A percentile compares a stretch with the other conserved stretches of the same genome.
phyloP scores from a whole-genome alignment of 352 stramenopile genomes.

The Globisporangium solare region DNA sequence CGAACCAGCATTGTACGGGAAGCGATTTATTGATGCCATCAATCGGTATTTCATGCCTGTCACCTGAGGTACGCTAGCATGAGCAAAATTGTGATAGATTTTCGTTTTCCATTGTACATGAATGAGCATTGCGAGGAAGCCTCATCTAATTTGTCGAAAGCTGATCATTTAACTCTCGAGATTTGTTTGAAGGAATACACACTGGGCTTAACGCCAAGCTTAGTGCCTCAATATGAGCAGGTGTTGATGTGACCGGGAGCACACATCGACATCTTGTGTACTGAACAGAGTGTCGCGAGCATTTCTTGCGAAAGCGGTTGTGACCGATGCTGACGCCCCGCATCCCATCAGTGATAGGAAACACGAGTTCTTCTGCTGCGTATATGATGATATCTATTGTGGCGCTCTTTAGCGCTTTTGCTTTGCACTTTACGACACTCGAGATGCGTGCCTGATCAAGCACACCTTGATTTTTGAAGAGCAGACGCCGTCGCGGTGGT shows the following conservation, averaged over 20 bases:
- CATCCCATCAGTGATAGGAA: constrained; percentile 43
- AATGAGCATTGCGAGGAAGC: no score
- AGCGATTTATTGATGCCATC: constrained; percentile 94
- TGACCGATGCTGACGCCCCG: constrained; percentile 51
- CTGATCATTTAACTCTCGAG: neutral
- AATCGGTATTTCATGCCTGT: constrained; percentile 97
- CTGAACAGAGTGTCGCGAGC: constrained; percentile 35
- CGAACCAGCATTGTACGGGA: constrained; percentile 94
- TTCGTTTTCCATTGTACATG: no score
- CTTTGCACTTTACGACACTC: neutral
- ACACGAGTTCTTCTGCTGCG: constrained; percentile 19
- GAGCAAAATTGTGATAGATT: constrained; percentile 20
- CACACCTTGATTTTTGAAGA: constrained; percentile 4
- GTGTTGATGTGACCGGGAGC: constrained; percentile 43
- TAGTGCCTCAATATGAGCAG: constrained; percentile 52
- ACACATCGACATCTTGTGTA: constrained; percentile 65
- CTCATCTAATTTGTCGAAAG: no score
- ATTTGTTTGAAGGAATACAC: constrained; percentile 7
- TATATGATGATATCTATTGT: neutral
- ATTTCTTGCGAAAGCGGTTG: constrained; percentile 52
- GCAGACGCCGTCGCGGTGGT: constrained; percentile 39
- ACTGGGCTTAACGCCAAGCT: constrained; percentile 28
- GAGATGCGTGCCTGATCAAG: neutral
- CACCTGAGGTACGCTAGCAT: constrained; percentile 62
- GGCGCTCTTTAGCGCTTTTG: neutral